Conservation (phyloP, 257 asterid genomes). For the Vinca minor region DNA sequence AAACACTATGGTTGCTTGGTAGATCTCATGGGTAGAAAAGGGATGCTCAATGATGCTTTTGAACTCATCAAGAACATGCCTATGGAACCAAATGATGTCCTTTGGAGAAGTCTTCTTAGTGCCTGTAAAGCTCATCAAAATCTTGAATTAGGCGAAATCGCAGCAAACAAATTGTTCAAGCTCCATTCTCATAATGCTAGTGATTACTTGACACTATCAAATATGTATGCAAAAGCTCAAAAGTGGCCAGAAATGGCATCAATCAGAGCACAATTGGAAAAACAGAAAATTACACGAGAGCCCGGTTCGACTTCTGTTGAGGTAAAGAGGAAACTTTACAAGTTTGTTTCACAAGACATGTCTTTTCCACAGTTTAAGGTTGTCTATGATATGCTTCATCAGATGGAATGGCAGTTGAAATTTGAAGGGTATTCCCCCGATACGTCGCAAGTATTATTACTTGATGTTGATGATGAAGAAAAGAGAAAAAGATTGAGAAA, state of each 20-base stretch:
- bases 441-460: slow-evolving; percentile 42
- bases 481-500: slow-evolving; percentile 47
- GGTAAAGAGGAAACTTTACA: slow-evolving; percentile 42
- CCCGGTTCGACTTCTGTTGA: slow-evolving; percentile 58
- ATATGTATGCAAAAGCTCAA: slow-evolving; percentile 50
- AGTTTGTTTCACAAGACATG: slow-evolving; percentile 52
- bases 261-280: slow-evolving; percentile 35
- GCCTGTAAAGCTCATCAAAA: slow-evolving; percentile 52
- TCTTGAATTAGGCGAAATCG: slow-evolving; percentile 45
- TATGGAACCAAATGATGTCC: slow-evolving; percentile 48
- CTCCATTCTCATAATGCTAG: slow-evolving; percentile 39
- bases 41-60: slow-evolving; percentile 42
- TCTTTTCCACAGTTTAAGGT: slow-evolving; percentile 31
- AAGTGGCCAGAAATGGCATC: slow-evolving; percentile 50
- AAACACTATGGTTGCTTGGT: slow-evolving; percentile 85
- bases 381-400: slow-evolving; percentile 67
- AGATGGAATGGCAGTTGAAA: slow-evolving; percentile 86
- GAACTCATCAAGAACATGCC: slow-evolving; percentile 53
- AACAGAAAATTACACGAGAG: slow-evolving; percentile 29
- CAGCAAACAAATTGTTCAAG: slow-evolving; percentile 34
- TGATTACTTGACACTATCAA: slow-evolving; percentile 54
- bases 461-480: slow-evolving; percentile 71
- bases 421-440: slow-evolving; percentile 76
- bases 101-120: slow-evolving; percentile 72
- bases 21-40: slow-evolving; percentile 63